Percentiles rank a stretch among this genome's conserved stretches.
Evolutionary conservation across 805 yeast species (phyloP).

Genomic region (Wickerhamiella vanderwaltii): DNA sequence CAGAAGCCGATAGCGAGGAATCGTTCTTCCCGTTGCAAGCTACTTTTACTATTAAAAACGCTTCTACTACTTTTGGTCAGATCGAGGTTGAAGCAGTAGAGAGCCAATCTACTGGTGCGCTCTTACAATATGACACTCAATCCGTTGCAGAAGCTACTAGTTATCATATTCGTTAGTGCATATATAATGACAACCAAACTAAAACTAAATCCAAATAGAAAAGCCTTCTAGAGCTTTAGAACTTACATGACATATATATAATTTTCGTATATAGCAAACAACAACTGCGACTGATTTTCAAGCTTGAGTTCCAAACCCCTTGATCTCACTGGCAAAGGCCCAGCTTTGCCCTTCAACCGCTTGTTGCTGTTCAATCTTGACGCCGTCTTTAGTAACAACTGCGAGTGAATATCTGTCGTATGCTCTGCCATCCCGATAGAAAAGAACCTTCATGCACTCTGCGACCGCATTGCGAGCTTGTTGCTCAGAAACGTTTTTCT

Average conservation of each 20-base stretch:
- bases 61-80: conserved; percentile 44
- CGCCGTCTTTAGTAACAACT: conserved; percentile 52
- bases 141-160: conserved; percentile 18
- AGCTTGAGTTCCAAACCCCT: conserved; percentile 58
- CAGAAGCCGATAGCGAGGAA: conserved; percentile 68
- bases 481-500: conserved; percentile 50
- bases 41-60: conserved; percentile 38
- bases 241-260: too few relatives aligned
- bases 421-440: conserved; percentile 93
- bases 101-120: conserved; percentile 30
- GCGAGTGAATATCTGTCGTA: conserved; percentile 75
- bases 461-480: conserved; percentile 66
- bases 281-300: too few relatives aligned
- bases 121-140: conserved; percentile 16
- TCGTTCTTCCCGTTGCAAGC: conserved; percentile 79
- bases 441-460: conserved; percentile 87
- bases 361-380: conserved; percentile 34
- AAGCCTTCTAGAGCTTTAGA: too few relatives aligned
- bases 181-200: too few relatives aligned
- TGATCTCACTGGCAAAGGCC: conserved; percentile 72
- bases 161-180: conserved; percentile 18
- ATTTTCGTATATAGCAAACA: too few relatives aligned
- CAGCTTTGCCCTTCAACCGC: conserved; percentile 20
- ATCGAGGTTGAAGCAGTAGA: conserved; percentile 53
- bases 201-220: too few relatives aligned